Percentiles rank a stretch among this genome's conserved stretches.
phyloP scores from a whole-genome alignment of 768 basidiomycete species.

The Gymnopilus dilepis region DNA sequence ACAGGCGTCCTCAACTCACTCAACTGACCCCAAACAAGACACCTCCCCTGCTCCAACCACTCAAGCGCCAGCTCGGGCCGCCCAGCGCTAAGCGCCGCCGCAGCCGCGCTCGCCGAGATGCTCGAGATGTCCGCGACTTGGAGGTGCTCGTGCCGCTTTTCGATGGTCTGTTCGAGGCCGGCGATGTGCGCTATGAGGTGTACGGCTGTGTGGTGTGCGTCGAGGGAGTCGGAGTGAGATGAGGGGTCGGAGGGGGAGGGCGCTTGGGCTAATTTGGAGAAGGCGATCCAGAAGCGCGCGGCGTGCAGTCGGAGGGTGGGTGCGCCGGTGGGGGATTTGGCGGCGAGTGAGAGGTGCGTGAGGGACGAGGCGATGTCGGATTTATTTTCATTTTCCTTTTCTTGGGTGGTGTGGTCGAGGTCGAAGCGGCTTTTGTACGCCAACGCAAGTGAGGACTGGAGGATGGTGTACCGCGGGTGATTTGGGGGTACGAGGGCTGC shows the following conservation, averaged over 20 bases:
- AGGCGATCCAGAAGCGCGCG: background rate
- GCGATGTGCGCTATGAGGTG: background rate
- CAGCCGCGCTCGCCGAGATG: background rate
- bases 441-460: background rate
- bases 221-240: background rate
- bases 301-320: background rate
- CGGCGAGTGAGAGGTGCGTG: background rate
- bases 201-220: background rate
- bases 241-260: background rate
- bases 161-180: background rate
- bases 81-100: background rate
- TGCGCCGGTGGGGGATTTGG: background rate
- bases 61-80: slow-evolving; percentile 19
- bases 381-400: too few species aligned
- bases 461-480: background rate
- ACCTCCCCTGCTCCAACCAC: slow-evolving; percentile 33
- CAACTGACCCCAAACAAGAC: slow-evolving; percentile 29
- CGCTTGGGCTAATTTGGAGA: background rate
- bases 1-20: slow-evolving; percentile 28
- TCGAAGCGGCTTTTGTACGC: background rate
- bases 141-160: background rate
- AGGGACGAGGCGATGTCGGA: background rate
- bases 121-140: background rate
- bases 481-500: background rate
- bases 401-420: background rate